These are phyloP conservation scores for Trypanosoma vivax DNA, from an alignment of 208 protist genomes.

Conservation along the genomic window DNA sequence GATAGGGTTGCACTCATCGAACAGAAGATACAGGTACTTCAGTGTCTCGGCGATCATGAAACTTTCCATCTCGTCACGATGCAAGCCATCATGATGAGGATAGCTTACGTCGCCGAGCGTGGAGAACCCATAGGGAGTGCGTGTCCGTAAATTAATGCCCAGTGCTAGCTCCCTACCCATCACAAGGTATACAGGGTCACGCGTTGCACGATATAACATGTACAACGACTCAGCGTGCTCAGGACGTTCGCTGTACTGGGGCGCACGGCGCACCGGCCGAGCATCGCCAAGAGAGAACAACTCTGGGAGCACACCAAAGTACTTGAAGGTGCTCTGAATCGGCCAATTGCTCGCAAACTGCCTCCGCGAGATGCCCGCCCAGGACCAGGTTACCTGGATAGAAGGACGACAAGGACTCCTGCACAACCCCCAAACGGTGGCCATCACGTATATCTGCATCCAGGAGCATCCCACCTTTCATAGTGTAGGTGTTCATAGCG, in stretches of 20 bases:
- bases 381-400: constrained; percentile 69
- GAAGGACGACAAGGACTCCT: constrained; percentile 65
- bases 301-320: constrained; percentile 76
- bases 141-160: constrained; percentile 36
- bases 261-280: background rate
- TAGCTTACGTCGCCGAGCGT: constrained; percentile 23
- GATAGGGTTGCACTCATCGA: constrained; percentile 47
- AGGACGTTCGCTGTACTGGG: constrained; percentile 72
- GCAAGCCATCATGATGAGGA: constrained; percentile 18
- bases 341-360: constrained; percentile 29
- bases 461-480: constrained; percentile 39
- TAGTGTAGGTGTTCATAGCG: constrained; percentile 17
- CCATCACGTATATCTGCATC: constrained; percentile 43
- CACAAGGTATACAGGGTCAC: constrained; percentile 49
- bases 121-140: constrained; percentile 50
- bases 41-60: constrained; percentile 94
- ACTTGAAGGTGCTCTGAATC: constrained; percentile 56
- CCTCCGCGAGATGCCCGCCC: constrained; percentile 50
- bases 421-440: constrained; percentile 15
- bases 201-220: constrained; percentile 68
- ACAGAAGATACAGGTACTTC: constrained; percentile 95
- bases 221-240: constrained; percentile 84
- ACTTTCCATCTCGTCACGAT: constrained; percentile 85
- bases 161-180: constrained; percentile 64
- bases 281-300: constrained; percentile 18